Conservation (phyloP, 768 basidiomycete species). For the Russula compacta region DNA sequence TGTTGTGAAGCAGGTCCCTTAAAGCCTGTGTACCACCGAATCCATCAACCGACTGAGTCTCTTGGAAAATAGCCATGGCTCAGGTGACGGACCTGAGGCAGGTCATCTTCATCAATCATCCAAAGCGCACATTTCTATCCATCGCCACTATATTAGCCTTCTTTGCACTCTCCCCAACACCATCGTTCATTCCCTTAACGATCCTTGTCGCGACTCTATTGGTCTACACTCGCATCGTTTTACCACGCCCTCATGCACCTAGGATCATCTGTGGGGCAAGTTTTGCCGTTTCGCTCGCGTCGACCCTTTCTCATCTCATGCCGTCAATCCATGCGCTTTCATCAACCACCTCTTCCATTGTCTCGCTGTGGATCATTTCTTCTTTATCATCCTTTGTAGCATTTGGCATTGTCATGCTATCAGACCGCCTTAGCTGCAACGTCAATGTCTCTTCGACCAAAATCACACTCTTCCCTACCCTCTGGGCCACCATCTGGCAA, state of each 20-base stretch:
- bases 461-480: slow-evolving; percentile 51
- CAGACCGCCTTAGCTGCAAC: slow-evolving; percentile 31
- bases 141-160: background rate
- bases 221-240: slow-evolving; percentile 21
- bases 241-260: slow-evolving; percentile 13
- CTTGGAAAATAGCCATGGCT: background rate
- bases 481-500: slow-evolving; percentile 63
- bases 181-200: slow-evolving; percentile 25
- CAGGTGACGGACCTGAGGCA: background rate
- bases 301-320: slow-evolving; percentile 23
- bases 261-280: slow-evolving; percentile 16
- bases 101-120: slow-evolving; percentile 15
- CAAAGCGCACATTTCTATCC: slow-evolving; percentile 10
- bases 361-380: slow-evolving; percentile 36
- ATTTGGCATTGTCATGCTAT: slow-evolving; percentile 30
- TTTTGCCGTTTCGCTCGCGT: slow-evolving; percentile 22
- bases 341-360: slow-evolving; percentile 39
- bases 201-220: slow-evolving; percentile 24
- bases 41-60: background rate
- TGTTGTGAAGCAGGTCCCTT: background rate
- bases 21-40: background rate
- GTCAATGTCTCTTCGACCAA: slow-evolving; percentile 33
- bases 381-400: slow-evolving; percentile 31
- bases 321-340: slow-evolving; percentile 44
- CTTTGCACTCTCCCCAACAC: slow-evolving; percentile 26